Conservation (phyloP, 306 rosid species). For the Oemleria cerasiformis region DNA sequence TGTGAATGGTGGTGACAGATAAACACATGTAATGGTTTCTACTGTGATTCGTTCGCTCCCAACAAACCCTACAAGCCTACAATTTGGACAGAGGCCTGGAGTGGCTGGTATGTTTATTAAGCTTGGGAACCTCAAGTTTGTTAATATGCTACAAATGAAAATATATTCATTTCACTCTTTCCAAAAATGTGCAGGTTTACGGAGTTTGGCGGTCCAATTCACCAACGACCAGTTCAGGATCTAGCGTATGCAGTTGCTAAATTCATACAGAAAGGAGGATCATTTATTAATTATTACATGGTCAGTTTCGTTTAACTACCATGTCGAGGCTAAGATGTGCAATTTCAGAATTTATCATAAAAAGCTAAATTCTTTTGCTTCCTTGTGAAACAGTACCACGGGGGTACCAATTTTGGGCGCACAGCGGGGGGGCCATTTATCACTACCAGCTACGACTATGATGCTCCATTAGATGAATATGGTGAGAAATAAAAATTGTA, state of each 20-base stretch:
- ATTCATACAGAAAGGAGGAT: constrained; percentile 90
- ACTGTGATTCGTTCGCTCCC: constrained; percentile 87
- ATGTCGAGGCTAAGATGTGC: constrained; percentile 24
- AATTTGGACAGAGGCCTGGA: constrained; percentile 99
- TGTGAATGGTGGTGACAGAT: constrained; percentile 54
- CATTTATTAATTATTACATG: constrained; percentile 94
- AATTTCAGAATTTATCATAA: constrained; percentile 10
- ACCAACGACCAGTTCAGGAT: constrained; percentile 90
- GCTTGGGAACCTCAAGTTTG: constrained; percentile 10
- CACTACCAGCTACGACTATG: constrained; percentile 97
- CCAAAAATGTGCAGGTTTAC: constrained; percentile 59
- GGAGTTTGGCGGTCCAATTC: constrained; percentile 89
- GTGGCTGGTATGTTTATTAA: constrained; percentile 76
- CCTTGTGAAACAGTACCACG: constrained; percentile 64
- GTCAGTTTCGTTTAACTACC: constrained; percentile 40
- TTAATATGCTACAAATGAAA: background rate
- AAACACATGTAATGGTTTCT: constrained; percentile 95
- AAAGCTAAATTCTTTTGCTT: constrained; percentile 23
- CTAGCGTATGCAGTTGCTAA: constrained; percentile 86
- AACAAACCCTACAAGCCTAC: constrained; percentile 90
- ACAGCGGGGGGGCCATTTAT: constrained; percentile 99
- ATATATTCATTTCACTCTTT: constrained; percentile 11
- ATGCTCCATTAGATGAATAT: constrained; percentile 97
- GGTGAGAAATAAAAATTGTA: constrained; percentile 51
- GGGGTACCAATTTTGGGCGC: constrained; percentile 99